Evolutionary conservation across 768 basidiomycete species (phyloP).

Genomic region (Kwoniella shandongensis): DNA sequence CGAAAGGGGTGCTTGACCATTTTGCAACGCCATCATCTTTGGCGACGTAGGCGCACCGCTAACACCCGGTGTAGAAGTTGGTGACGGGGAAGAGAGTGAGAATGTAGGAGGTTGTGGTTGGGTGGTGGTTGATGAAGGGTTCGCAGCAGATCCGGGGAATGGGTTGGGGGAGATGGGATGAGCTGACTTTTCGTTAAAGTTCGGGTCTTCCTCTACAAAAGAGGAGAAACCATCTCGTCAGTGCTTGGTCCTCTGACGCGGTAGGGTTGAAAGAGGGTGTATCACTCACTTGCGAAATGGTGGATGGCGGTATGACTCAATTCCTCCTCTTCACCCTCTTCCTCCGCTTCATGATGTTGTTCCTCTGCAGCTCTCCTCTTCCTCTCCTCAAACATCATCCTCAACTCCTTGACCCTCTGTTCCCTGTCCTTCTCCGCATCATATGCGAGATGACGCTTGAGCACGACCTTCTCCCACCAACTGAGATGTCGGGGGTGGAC

Average conservation of each 20-base stretch:
- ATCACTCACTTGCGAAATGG: slow-evolving; percentile 42
- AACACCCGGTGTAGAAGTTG: slow-evolving; percentile 84
- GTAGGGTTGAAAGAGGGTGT: too few species aligned
- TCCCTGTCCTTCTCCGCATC: slow-evolving; percentile 53
- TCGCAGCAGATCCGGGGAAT: too few species aligned
- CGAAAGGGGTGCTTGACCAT: too few species aligned
- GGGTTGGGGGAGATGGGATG: too few species aligned
- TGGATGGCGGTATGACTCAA: slow-evolving; percentile 28
- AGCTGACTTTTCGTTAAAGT: too few species aligned
- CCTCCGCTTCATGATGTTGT: slow-evolving; percentile 50
- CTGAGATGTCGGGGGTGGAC: slow-evolving; percentile 55
- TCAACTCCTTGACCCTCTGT: slow-evolving; percentile 53
- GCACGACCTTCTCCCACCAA: slow-evolving; percentile 50
- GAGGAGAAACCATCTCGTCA: too few species aligned
- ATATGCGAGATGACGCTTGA: slow-evolving; percentile 53
- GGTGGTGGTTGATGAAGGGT: too few species aligned
- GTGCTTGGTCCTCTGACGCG: too few species aligned
- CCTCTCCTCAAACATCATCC: slow-evolving; percentile 47
- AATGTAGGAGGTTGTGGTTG: too few species aligned
- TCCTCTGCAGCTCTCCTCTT: slow-evolving; percentile 35
- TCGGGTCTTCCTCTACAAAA: too few species aligned
- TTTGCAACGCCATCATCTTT: too few species aligned
- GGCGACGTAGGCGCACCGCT: too few species aligned
- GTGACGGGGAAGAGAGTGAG: slow-evolving; percentile 75
- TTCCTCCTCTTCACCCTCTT: slow-evolving; percentile 53